These are phyloP conservation scores for Cystofilobasidium bisporidii DNA, from an alignment of 768 basidiomycete species.

Conservation along the genomic window DNA sequence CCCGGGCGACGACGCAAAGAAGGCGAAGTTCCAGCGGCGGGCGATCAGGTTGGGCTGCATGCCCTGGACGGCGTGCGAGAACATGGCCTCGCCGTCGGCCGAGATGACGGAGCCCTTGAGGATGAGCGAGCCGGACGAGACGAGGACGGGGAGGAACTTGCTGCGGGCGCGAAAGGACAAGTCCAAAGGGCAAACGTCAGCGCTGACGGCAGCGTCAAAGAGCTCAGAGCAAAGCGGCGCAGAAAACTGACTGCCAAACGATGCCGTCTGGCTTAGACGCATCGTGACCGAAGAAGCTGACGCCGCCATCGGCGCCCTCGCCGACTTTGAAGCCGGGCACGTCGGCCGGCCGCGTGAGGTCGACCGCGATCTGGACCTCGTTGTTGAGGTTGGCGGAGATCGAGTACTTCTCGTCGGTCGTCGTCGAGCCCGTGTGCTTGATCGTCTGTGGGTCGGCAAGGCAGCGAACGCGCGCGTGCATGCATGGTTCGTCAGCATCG, in stretches of 20 bases:
- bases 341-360: constrained; percentile 57
- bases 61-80: constrained; percentile 93
- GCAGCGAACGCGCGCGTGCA: neutral
- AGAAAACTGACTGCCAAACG: constrained; percentile 38
- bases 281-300: constrained; percentile 64
- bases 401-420: constrained; percentile 58
- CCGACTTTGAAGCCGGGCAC: constrained; percentile 86
- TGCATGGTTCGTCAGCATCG: neutral
- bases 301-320: constrained; percentile 74
- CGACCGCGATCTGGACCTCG: constrained; percentile 70
- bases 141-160: constrained; percentile 74
- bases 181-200: too few species aligned
- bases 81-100: constrained; percentile 48
- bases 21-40: constrained; percentile 84
- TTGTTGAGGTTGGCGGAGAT: constrained; percentile 66
- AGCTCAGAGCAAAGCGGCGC: neutral
- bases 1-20: constrained; percentile 60
- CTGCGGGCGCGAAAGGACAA: constrained; percentile 29
- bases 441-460: constrained; percentile 33
- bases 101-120: constrained; percentile 53
- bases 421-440: constrained; percentile 44
- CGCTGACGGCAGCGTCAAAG: neutral
- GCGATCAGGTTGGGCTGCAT: constrained; percentile 92
- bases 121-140: constrained; percentile 58
- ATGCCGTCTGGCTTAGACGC: constrained; percentile 35